phyloP scores from a whole-genome alignment of 1,284 basidiomycete genomes.

The Ceratobasidium papillatum region DNA sequence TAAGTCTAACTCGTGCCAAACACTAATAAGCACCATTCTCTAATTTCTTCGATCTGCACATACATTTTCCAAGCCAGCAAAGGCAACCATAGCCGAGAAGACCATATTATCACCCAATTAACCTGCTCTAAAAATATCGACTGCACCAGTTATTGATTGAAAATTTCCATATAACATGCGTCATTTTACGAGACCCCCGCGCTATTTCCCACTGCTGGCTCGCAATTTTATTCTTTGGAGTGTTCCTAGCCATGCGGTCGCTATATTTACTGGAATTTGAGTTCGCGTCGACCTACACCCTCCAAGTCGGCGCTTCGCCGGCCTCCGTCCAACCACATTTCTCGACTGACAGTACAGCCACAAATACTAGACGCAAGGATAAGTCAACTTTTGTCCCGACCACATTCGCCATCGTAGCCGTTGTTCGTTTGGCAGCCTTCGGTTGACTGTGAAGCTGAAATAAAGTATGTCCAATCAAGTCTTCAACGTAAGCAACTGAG shows the following conservation, averaged over 20 bases:
- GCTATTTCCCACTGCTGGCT: no score
- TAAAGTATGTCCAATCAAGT: neutral
- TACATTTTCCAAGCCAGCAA: neutral
- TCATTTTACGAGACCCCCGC: no score
- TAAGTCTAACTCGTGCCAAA: neutral
- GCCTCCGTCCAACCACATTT: neutral
- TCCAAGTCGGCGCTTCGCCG: conserved; percentile 5
- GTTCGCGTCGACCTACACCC: neutral
- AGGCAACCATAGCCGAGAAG: neutral
- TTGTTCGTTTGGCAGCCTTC: neutral
- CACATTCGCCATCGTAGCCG: neutral
- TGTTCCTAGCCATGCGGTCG: no score
- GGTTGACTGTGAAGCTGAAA: neutral
- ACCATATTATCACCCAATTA: no score
- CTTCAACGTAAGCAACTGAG: neutral
- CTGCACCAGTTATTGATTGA: neutral
- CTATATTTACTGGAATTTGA: neutral
- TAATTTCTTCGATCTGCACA: neutral
- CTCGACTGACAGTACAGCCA: neutral
- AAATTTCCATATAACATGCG: neutral
- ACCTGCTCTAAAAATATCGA: neutral
- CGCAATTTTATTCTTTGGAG: no score
- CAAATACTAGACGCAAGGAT: neutral
- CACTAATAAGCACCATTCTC: neutral
- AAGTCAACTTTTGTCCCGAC: neutral